phyloP scores from a whole-genome alignment of 495 filamentous ascomycete genomes.

The Aspergillus bertholletiae region DNA sequence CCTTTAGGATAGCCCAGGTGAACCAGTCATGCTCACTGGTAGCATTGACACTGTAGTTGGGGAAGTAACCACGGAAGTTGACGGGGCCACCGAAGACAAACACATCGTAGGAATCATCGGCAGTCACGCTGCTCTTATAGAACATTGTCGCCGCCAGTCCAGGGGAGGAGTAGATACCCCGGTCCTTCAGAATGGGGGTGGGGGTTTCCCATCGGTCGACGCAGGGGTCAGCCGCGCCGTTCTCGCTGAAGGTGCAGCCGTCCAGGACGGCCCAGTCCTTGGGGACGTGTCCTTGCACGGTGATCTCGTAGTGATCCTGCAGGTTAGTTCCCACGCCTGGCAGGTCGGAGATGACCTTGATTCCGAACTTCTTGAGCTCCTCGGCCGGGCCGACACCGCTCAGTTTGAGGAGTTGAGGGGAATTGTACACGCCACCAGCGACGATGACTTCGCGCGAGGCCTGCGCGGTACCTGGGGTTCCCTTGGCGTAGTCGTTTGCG shows the following conservation, averaged over 20 bases:
- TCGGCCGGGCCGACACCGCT: slow-evolving; percentile 55
- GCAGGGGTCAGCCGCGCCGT: slow-evolving; percentile 40
- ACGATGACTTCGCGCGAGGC: slow-evolving; percentile 59
- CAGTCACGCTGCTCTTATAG: slow-evolving; percentile 37
- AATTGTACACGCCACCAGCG: slow-evolving; percentile 57
- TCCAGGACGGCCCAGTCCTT: slow-evolving; percentile 37
- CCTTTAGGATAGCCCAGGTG: slow-evolving; percentile 53
- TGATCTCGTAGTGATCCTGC: slow-evolving; percentile 60
- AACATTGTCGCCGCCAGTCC: slow-evolving; percentile 46
- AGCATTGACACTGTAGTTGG: slow-evolving; percentile 28
- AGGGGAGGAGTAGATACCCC: slow-evolving; percentile 47
- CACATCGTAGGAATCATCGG: slow-evolving; percentile 42
- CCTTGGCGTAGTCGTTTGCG: slow-evolving; percentile 20
- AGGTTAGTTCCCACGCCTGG: slow-evolving; percentile 66
- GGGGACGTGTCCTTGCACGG: slow-evolving; percentile 43
- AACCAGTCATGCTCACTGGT: slow-evolving; percentile 30
- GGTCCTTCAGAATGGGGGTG: slow-evolving; percentile 25
- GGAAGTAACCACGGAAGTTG: slow-evolving; percentile 43
- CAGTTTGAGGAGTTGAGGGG: slow-evolving; percentile 61
- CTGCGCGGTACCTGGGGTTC: slow-evolving; percentile 39
- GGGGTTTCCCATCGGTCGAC: slow-evolving; percentile 41
- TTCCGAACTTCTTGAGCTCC: slow-evolving; percentile 44
- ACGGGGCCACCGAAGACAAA: slow-evolving; percentile 52
- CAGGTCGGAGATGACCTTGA: slow-evolving; percentile 49
- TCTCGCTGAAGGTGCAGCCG: slow-evolving; percentile 41